Evolutionary conservation across 805 yeast genomes (phyloP).

Genomic region (Henningerozyma blattae): DNA sequence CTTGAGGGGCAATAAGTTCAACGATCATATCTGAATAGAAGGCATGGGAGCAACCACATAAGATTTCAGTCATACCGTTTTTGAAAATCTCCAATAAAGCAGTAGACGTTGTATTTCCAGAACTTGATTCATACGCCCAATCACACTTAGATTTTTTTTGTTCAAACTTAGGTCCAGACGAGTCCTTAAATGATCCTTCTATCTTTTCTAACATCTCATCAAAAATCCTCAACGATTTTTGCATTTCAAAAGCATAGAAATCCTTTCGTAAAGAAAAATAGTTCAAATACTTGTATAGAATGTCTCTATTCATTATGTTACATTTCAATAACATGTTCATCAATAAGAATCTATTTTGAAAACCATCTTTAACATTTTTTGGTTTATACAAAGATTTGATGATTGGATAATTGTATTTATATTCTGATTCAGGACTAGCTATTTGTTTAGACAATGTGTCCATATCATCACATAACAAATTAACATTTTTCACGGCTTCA

Average conservation of each 20-base stretch:
- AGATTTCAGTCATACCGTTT: slow-evolving; percentile 34
- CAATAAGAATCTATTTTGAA: slow-evolving; percentile 52
- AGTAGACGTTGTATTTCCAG: slow-evolving; percentile 1
- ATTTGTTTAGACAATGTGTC: slow-evolving; percentile 20
- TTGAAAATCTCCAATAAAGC: slow-evolving; percentile 32
- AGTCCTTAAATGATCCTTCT: background rate
- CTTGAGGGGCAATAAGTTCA: slow-evolving; percentile 68
- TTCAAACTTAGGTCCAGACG: slow-evolving; percentile 3
- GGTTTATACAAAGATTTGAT: background rate
- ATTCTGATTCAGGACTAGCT: slow-evolving; percentile 5
- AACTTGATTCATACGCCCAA: background rate
- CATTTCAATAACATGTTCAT: slow-evolving; percentile 69
- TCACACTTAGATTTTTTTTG: background rate
- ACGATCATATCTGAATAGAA: slow-evolving; percentile 47
- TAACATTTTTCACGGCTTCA: slow-evolving; percentile 9
- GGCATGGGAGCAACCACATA: slow-evolving; percentile 25
- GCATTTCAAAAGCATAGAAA: slow-evolving; percentile 30
- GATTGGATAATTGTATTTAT: slow-evolving; percentile 2
- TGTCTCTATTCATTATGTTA: slow-evolving; percentile 59
- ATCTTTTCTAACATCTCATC: slow-evolving; percentile 28
- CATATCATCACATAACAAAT: slow-evolving; percentile 13
- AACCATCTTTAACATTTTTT: slow-evolving; percentile 1
- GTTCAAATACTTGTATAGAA: slow-evolving; percentile 47
- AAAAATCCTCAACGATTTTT: slow-evolving; percentile 37
- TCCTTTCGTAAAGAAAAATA: slow-evolving; percentile 35